These are phyloP conservation scores for Calonectria naviculata DNA, from an alignment of 2,329 filamentous ascomycete genomes.

Conservation along the genomic window DNA sequence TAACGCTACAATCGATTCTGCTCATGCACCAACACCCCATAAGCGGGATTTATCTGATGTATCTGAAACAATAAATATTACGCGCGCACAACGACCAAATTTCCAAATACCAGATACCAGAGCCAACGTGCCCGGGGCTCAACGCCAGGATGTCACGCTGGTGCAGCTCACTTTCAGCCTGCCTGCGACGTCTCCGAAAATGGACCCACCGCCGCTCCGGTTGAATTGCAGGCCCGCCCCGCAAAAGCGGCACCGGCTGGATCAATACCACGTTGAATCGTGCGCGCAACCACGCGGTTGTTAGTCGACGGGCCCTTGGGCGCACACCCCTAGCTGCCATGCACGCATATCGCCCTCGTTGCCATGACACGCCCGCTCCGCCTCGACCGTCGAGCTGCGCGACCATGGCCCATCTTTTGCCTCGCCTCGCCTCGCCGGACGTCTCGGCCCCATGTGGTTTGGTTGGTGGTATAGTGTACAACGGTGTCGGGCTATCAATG, in stretches of 20 bases:
- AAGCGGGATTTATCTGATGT: neutral
- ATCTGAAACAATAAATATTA: neutral
- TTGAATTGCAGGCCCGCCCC: conserved; percentile 39
- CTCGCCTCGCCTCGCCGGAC: neutral
- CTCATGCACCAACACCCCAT: neutral
- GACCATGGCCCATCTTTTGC: neutral
- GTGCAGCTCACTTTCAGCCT: neutral
- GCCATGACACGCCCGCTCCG: conserved; percentile 13
- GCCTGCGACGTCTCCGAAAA: neutral
- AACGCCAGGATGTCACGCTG: neutral
- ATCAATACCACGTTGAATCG: conserved; percentile 26
- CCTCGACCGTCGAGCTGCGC: neutral
- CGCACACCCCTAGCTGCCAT: conserved; percentile 1
- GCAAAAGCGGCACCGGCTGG: conserved; percentile 34
- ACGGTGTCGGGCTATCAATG: conserved; percentile 35
- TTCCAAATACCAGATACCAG: neutral
- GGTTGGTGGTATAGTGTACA: too few relatives aligned
- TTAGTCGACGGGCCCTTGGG: neutral
- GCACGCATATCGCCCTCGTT: too few relatives aligned
- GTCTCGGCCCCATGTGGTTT: conserved; percentile 16
- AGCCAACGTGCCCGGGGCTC: neutral
- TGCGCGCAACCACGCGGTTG: conserved; percentile 18
- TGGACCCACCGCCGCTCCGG: conserved; percentile 33
- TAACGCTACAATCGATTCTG: neutral
- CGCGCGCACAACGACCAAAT: neutral